Conservation (phyloP, 352 stramenopile genomes). For the Globisporangium okanoganense region DNA sequence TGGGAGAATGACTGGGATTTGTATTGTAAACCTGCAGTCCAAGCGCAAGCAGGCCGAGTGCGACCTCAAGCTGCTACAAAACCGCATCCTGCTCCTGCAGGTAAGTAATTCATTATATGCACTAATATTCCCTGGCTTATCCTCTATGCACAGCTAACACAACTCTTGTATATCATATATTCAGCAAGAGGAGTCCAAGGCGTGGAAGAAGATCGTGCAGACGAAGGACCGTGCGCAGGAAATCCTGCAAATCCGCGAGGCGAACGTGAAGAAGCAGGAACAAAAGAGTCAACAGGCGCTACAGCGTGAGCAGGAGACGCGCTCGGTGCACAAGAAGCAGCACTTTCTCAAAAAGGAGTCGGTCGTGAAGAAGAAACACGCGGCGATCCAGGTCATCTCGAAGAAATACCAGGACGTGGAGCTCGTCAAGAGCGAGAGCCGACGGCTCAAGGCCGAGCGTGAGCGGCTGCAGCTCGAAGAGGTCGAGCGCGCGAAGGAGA, state of each 20-base stretch:
- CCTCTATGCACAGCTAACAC: too few relatives aligned
- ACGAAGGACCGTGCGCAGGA: conserved; percentile 71
- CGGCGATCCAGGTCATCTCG: conserved; percentile 66
- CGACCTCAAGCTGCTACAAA: conserved; percentile 69
- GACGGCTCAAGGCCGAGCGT: conserved; percentile 55
- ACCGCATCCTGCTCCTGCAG: conserved; percentile 64
- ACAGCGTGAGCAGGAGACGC: conserved; percentile 39
- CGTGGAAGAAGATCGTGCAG: conserved; percentile 79
- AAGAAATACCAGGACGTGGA: conserved; percentile 78
- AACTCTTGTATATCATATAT: too few relatives aligned
- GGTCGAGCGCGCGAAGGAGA: conserved; percentile 51
- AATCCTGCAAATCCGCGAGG: conserved; percentile 57
- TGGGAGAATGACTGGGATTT: neutral
- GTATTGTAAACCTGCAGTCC: conserved; percentile 21
- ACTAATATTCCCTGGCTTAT: too few relatives aligned
- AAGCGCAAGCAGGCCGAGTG: conserved; percentile 75
- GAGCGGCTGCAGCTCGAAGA: conserved; percentile 48
- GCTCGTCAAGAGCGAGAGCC: conserved; percentile 65
- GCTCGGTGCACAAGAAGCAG: conserved; percentile 50
- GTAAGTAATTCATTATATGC: conserved; percentile 17
- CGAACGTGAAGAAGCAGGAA: conserved; percentile 43
- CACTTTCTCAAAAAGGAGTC: conserved; percentile 64
- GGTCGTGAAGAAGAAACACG: conserved; percentile 72
- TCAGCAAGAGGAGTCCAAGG: conserved; percentile 69
- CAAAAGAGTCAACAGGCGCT: conserved; percentile 40